Evolutionary conservation across 371 early-diverging fungal species (phyloP), one percentile per base, ranked within the genome.

Genomic region (Syncephalis plumigaleata): DNA sequence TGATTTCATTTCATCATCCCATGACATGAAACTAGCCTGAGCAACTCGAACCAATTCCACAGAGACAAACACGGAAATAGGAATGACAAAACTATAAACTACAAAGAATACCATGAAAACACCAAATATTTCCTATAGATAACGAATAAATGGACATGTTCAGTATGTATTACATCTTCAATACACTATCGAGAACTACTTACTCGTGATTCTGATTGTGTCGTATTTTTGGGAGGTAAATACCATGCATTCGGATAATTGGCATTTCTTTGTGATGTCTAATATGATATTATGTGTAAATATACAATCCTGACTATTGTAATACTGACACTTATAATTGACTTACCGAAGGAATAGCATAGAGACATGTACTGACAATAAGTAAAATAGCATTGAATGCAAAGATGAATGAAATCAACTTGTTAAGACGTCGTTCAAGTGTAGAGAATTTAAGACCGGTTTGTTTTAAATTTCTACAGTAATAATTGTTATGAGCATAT

Each of bases 361-460:
- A 56, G 36, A 60, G 53, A 26, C 60, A 60, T 50, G 56, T 56
- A 43, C 57, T 57, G 13, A 45, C 25, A 40, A 60, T 36, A 36
- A 60, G 22, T 36, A 60, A 36, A 38, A 57, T 27, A 8, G 55
- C 53, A 45, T 61, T 58, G 39, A 55, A 61, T 16, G 56, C 52
- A 59, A 68, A 77, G 55, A 71, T 80, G 45, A 58, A 60, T 18
- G 72, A 64, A 55, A 73, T 75, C 54, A 74, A 66, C 45, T 63
- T 59, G 65, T 72, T 73, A 46, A 68, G 71, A 36, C 60, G 61
- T 15, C 58, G 63, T 54, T 75, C 76, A 45, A 79, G 61, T 47
- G 68, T 64, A 44, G 77, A 70, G 24, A 66, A 63, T 57, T 81
- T 80, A 36, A 75, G 67, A 38, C 66, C 66, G 23, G 69, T 75